Percentiles rank a stretch among this genome's conserved stretches.
These are phyloP conservation scores for Amylocystis lapponica DNA, from an alignment of 768 basidiomycete species.

Conservation along the genomic window DNA sequence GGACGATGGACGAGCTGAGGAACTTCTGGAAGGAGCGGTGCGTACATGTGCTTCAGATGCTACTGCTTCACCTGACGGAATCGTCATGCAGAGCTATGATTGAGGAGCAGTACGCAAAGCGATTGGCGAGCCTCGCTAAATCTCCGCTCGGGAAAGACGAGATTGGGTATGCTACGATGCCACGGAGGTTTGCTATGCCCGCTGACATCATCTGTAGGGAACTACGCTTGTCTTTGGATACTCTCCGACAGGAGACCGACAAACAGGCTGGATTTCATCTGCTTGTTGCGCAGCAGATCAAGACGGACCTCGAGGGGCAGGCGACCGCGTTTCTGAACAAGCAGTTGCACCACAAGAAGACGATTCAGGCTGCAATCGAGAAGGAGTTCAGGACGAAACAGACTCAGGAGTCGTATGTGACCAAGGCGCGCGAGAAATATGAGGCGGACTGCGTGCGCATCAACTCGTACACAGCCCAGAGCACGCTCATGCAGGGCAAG, in stretches of 20 bases:
- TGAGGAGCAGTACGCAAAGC: slow-evolving; percentile 94
- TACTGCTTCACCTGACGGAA: background rate
- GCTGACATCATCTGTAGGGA: slow-evolving; percentile 45
- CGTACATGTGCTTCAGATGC: slow-evolving; percentile 18
- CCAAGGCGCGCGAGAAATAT: slow-evolving; percentile 90
- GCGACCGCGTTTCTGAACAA: slow-evolving; percentile 53
- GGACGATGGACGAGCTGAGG: slow-evolving; percentile 85
- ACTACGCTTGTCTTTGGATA: slow-evolving; percentile 74
- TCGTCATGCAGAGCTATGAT: slow-evolving; percentile 67
- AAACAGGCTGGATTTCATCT: slow-evolving; percentile 71
- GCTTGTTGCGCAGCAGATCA: slow-evolving; percentile 69
- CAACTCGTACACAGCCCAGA: slow-evolving; percentile 91
- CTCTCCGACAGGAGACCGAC: slow-evolving; percentile 77
- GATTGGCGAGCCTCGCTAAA: slow-evolving; percentile 74
- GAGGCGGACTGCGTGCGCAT: slow-evolving; percentile 89
- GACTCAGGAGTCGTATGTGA: slow-evolving; percentile 78
- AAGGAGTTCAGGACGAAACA: slow-evolving; percentile 89
- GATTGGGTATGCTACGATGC: slow-evolving; percentile 68
- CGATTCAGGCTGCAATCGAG: slow-evolving; percentile 72
- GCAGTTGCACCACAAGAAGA: slow-evolving; percentile 69
- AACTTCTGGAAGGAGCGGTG: slow-evolving; percentile 94
- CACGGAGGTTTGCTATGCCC: background rate
- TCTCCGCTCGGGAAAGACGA: slow-evolving; percentile 78
- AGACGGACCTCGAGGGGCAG: slow-evolving; percentile 67
- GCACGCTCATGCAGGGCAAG: slow-evolving; percentile 85